These are phyloP conservation scores for Pseudohalonectria lignicola DNA, from an alignment of 2,329 filamentous ascomycete genomes.

Conservation along the genomic window DNA sequence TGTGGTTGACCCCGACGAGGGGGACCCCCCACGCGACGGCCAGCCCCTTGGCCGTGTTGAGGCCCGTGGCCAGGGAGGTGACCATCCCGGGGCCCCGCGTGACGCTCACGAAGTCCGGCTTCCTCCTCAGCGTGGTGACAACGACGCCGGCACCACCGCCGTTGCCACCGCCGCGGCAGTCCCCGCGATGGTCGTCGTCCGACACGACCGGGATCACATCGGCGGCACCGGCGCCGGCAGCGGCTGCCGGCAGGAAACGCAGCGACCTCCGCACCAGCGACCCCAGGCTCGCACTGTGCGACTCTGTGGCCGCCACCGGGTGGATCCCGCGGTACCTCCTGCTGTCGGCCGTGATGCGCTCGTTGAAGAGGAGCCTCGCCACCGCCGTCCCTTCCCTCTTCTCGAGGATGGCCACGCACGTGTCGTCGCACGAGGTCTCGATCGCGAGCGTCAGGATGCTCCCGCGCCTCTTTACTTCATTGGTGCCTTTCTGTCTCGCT, in stretches of 20 bases:
- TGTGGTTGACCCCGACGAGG: conserved; percentile 82
- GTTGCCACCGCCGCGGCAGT: neutral
- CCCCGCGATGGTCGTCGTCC: too few relatives aligned
- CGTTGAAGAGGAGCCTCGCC: conserved; percentile 63
- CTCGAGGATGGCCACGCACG: conserved; percentile 73
- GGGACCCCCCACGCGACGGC: conserved; percentile 75
- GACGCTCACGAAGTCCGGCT: conserved; percentile 66
- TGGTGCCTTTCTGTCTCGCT: too few relatives aligned
- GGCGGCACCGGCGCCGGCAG: conserved; percentile 5
- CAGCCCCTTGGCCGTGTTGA: conserved; percentile 80
- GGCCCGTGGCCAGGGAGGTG: conserved; percentile 63
- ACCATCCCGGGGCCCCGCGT: conserved; percentile 88
- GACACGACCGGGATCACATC: conserved; percentile 1
- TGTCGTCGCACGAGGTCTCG: conserved; percentile 87
- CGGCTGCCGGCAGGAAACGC: conserved; percentile 28
- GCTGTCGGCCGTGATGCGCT: conserved; percentile 74
- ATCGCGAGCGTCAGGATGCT: conserved; percentile 51
- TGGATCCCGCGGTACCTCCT: conserved; percentile 67
- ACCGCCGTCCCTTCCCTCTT: conserved; percentile 24
- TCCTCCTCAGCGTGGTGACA: neutral
- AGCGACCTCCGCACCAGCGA: conserved; percentile 57
- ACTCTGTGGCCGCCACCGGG: conserved; percentile 62
- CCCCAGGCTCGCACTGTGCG: conserved; percentile 63
- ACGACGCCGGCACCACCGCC: neutral
- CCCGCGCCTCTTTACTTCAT: too few relatives aligned